Base-by-base conservation (phyloP, 257 asterid genomes). In the Voacanga thouarsii region DNA sequence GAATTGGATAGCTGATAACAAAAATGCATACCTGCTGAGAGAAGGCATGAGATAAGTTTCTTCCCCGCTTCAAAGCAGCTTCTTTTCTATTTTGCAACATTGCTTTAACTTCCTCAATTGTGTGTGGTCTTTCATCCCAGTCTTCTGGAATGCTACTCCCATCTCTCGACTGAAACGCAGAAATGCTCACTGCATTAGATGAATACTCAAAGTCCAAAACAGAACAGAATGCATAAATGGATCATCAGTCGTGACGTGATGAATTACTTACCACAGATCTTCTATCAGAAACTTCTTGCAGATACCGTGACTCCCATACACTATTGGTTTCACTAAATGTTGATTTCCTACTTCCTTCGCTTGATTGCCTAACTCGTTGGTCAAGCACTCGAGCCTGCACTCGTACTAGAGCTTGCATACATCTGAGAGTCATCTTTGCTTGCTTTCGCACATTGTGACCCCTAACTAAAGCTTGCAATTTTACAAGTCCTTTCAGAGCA, bases 371-470 rank as follows among this genome's bases (percentile, higher is more conserved):
- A 26, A 89, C 84, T 2, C 96, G 93, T 50, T 90, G 97, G 64
- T 94, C 97, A 9, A 93, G 94, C 72, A 95, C 92, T 71, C 97
- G 88, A 49, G 98, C 90, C 85, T 95, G 98, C 82, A 95, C 96
- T 21, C 96, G 87, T 68, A 95, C 92, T 82, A 95, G 81, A 72
- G 99, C 92, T 79, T 95, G 96, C 99, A 95, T 91, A 90, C 97
- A 95, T 74, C 82, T 90, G 79, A 95, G 89, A 0, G 98, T 91
- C 93, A 91, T 89, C 82, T 89, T 89, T 0, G 99, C 98, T 82
- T 95, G 98, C 80, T 88, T 95, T 66, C 99, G 57, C 11, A 93
- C 98, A 39, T 89, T 93, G 85, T 95, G 99, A 68, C 99, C 99
- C 81, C 99, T 87, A 76, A 95, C 86, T 18, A 95, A 76, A n/a